Evolutionary conservation across 2,329 filamentous ascomycete genomes (phyloP).

Genomic region (Penicillium sp.): DNA sequence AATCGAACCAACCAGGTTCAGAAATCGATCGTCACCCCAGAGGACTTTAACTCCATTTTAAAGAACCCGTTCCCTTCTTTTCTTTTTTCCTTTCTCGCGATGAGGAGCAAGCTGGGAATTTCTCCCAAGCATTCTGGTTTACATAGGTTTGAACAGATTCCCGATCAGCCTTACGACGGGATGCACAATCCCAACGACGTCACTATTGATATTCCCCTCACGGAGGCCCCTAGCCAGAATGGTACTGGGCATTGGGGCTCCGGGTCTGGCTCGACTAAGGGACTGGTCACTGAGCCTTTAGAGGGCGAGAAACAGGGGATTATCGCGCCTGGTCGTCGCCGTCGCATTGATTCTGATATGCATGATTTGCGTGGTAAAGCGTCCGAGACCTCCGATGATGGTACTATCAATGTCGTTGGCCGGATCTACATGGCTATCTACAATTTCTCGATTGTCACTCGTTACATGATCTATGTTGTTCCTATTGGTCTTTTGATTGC

Average conservation of each 20-base stretch:
- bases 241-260: constrained; percentile 42
- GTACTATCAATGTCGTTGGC: constrained; percentile 59
- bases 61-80: constrained; percentile 4
- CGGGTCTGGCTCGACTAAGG: constrained; percentile 24
- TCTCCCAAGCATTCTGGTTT: constrained; percentile 44
- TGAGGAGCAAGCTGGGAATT: constrained; percentile 38
- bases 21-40: constrained; percentile 3
- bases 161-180: constrained; percentile 33
- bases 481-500: constrained; percentile 60
- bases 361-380: constrained; percentile 32
- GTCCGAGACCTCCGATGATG: constrained; percentile 49
- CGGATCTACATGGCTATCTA: constrained; percentile 61
- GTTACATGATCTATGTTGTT: constrained; percentile 63
- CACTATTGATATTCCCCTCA: constrained; percentile 63
- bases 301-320: constrained; percentile 33
- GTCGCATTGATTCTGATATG: constrained; percentile 26
- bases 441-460: constrained; percentile 63
- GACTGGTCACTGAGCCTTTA: constrained; percentile 14
- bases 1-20: constrained; percentile 18
- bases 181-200: constrained; percentile 54
- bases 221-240: constrained; percentile 53
- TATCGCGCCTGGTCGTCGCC: constrained; percentile 33
- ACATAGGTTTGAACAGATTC: constrained; percentile 47
- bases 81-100: constrained; percentile 15
- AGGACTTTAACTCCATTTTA: constrained; percentile 8